A percentile compares a stretch with the other conserved stretches of the same genome.
These are phyloP conservation scores for Colletotrichum shisoi DNA, from an alignment of 2,329 filamentous ascomycete genomes.

Conservation along the genomic window DNA sequence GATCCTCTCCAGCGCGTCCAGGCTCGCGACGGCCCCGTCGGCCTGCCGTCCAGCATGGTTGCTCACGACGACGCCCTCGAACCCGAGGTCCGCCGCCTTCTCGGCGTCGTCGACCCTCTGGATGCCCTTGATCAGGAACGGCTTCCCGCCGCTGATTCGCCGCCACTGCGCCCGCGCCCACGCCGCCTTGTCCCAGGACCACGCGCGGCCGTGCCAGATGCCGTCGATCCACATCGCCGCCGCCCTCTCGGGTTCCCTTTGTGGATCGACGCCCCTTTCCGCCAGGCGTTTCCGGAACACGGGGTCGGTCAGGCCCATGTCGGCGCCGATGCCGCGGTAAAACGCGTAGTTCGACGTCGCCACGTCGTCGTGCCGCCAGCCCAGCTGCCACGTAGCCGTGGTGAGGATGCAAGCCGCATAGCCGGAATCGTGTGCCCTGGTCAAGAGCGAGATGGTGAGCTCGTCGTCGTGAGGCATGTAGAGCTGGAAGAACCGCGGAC, in stretches of 20 bases:
- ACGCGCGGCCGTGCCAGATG: constrained; percentile 69
- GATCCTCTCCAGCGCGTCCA: constrained; percentile 59
- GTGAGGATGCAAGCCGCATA: constrained; percentile 68
- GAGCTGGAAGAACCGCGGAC: constrained; percentile 67
- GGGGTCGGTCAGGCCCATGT: constrained; percentile 66
- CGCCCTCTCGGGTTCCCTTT: constrained; percentile 56
- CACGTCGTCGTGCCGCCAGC: constrained; percentile 67
- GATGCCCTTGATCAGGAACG: constrained; percentile 70
- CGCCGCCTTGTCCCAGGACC: constrained; percentile 69
- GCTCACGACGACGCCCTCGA: constrained; percentile 67
- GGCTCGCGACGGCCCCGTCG: constrained; percentile 58
- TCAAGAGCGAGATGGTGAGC: constrained; percentile 63
- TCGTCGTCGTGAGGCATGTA: constrained; percentile 71
- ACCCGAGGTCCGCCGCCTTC: constrained; percentile 64
- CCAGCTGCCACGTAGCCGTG: constrained; percentile 70
- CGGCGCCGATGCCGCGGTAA: constrained; percentile 66
- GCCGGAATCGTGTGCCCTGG: constrained; percentile 62
- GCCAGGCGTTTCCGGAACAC: constrained; percentile 64
- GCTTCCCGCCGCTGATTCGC: constrained; percentile 64
- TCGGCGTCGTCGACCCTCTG: constrained; percentile 66
- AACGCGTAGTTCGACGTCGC: constrained; percentile 68
- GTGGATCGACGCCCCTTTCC: constrained; percentile 60
- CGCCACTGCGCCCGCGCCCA: constrained; percentile 70
- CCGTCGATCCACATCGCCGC: constrained; percentile 69
- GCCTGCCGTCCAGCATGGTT: constrained; percentile 65